phyloP scores from a whole-genome alignment of 768 basidiomycete genomes.

The Rhizopogon vinicolor region DNA sequence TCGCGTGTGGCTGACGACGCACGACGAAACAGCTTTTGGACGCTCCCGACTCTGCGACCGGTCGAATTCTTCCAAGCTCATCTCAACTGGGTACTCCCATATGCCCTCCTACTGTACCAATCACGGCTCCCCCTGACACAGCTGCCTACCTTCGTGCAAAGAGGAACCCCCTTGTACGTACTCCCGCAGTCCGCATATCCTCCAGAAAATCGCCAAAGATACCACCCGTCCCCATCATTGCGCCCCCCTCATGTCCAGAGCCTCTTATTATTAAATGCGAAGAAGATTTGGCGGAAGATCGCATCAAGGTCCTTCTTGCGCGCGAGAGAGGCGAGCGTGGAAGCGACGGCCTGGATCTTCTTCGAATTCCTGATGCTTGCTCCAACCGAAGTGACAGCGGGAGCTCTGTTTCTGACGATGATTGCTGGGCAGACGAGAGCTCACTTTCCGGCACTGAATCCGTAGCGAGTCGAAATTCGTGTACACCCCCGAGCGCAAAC shows the following conservation, averaged over 20 bases:
- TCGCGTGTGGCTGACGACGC: background rate
- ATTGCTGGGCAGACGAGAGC: conserved; percentile 16
- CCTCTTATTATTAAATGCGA: conserved; percentile 19
- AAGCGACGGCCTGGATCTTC: conserved; percentile 26
- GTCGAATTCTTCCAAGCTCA: background rate
- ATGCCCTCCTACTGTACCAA: conserved; percentile 18
- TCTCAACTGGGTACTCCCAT: background rate
- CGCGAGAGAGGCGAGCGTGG: conserved; percentile 35
- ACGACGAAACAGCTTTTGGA: conserved; percentile 7
- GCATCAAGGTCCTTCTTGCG: conserved; percentile 36
- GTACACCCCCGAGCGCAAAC: background rate
- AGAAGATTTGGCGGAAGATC: conserved; percentile 40
- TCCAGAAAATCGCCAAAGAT: conserved; percentile 6
- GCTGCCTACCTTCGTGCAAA: conserved; percentile 16
- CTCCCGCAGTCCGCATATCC: conserved; percentile 3
- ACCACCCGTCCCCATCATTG: conserved; percentile 45
- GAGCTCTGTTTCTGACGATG: conserved; percentile 10
- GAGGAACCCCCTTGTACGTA: conserved; percentile 20
- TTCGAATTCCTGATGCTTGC: background rate
- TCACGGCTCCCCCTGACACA: conserved; percentile 21
- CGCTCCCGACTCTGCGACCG: conserved; percentile 3
- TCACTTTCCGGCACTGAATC: conserved; percentile 7
- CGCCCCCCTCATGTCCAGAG: conserved; percentile 38
- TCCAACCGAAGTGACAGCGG: conserved; percentile 5
- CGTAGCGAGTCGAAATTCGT: conserved; percentile 14